These are phyloP conservation scores for Aspergillus bertholletiae DNA, from an alignment of 495 filamentous ascomycete species.

Conservation along the genomic window DNA sequence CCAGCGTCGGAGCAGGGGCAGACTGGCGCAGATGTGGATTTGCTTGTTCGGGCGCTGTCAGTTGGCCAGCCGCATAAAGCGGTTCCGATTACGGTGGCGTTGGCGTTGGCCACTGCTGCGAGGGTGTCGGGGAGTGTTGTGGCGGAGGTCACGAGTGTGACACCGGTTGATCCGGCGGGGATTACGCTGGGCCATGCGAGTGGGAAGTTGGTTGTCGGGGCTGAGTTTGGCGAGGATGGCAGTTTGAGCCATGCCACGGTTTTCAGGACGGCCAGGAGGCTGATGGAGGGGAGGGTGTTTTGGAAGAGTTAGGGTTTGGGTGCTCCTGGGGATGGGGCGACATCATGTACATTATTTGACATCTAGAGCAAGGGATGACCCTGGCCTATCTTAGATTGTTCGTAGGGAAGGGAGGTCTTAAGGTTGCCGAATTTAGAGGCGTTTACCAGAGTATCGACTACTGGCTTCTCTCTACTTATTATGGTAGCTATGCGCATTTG, in stretches of 20 bases:
- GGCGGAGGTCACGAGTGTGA: slow-evolving; percentile 11
- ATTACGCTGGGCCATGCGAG: slow-evolving; percentile 53
- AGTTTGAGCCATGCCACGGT: slow-evolving; percentile 44
- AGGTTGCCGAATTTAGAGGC: too few relatives aligned
- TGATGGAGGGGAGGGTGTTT: slow-evolving; percentile 54
- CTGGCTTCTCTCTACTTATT: too few relatives aligned
- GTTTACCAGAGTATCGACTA: too few relatives aligned
- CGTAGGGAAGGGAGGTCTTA: too few relatives aligned
- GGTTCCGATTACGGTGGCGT: slow-evolving; percentile 49
- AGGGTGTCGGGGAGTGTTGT: slow-evolving; percentile 46
- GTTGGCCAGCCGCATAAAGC: slow-evolving; percentile 53
- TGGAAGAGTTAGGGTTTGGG: slow-evolving; percentile 28
- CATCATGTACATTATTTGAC: too few relatives aligned
- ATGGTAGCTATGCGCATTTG: too few relatives aligned
- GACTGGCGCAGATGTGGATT: too few relatives aligned
- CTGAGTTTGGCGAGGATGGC: slow-evolving; percentile 35
- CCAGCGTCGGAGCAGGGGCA: too few relatives aligned
- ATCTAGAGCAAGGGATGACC: too few relatives aligned
- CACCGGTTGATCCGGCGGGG: slow-evolving; percentile 13
- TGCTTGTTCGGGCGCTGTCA: not conserved
- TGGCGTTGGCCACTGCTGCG: slow-evolving; percentile 52
- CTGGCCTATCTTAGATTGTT: too few relatives aligned
- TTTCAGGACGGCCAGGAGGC: slow-evolving; percentile 49
- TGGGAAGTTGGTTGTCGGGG: slow-evolving; percentile 50
- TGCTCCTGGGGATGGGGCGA: too few relatives aligned